Evolutionary conservation across 495 filamentous ascomycete species (phyloP).

Genomic region (Peziza echinospora): DNA sequence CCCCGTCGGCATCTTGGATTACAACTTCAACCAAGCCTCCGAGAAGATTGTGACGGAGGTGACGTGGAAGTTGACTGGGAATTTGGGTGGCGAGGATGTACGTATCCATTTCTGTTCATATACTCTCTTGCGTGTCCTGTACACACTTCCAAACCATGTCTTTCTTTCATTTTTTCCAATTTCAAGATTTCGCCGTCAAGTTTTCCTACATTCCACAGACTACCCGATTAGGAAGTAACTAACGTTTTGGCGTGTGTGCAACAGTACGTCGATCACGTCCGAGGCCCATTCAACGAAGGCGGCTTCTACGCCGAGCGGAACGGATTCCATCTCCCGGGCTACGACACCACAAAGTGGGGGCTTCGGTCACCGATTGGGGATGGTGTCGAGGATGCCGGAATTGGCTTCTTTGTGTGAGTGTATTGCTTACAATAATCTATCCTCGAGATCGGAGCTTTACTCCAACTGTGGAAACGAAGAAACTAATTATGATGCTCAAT

Average conservation of each 20-base stretch:
- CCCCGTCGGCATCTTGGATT: slow-evolving; percentile 48
- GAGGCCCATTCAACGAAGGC: slow-evolving; percentile 61
- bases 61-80: slow-evolving; percentile 60
- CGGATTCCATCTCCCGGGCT: slow-evolving; percentile 43
- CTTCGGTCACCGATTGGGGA: slow-evolving; percentile 27
- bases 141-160: no score
- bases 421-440: no score
- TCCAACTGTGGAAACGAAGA: no score
- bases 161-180: no score
- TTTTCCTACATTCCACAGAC: no score
- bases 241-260: neutral
- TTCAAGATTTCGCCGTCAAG: no score
- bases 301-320: slow-evolving; percentile 45
- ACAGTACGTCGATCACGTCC: slow-evolving; percentile 37
- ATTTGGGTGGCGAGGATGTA: slow-evolving; percentile 41
- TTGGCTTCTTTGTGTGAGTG: slow-evolving; percentile 41
- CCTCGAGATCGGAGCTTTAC: no score
- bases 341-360: slow-evolving; percentile 30
- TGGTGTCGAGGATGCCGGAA: slow-evolving; percentile 34
- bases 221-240: no score
- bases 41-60: slow-evolving; percentile 22
- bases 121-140: no score
- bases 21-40: slow-evolving; percentile 27
- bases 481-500: no score
- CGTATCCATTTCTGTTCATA: neutral